Conservation (phyloP, 2,329 filamentous ascomycete species). For the Neoascochyta sp. region DNA sequence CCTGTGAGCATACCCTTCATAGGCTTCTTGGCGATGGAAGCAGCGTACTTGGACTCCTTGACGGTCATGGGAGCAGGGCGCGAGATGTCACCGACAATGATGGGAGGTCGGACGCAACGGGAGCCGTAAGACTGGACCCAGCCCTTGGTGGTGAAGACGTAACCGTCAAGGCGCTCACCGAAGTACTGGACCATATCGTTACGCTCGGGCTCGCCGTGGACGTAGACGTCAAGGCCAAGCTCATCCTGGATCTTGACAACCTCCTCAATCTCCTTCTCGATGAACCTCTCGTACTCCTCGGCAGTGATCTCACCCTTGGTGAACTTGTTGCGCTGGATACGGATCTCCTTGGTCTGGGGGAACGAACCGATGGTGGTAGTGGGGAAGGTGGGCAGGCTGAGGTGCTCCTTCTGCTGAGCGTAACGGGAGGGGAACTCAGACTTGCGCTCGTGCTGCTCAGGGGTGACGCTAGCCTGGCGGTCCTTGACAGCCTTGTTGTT, state of each 20-base stretch:
- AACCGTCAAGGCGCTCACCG: constrained; percentile 92
- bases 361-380: constrained; percentile 99
- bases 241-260: constrained; percentile 97
- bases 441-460: constrained; percentile 86
- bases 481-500: constrained; percentile 98
- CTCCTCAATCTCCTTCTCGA: constrained; percentile 95
- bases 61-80: constrained; percentile 97
- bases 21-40: constrained; percentile 92
- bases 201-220: constrained; percentile 98
- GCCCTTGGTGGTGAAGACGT: constrained; percentile 97
- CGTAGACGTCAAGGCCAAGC: constrained; percentile 92
- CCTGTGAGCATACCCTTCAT: constrained; percentile 99
- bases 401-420: constrained; percentile 81
- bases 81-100: constrained; percentile 98
- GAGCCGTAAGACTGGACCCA: constrained; percentile 99
- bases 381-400: constrained; percentile 94
- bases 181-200: constrained; percentile 99
- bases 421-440: constrained; percentile 83
- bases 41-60: constrained; percentile 99
- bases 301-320: constrained; percentile 96
- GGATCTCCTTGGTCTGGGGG: constrained; percentile 99
- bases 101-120: constrained; percentile 95
- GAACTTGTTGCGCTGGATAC: constrained; percentile 94
- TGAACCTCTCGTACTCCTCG: constrained; percentile 96
- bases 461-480: constrained; percentile 81